A percentile compares a stretch with the other conserved stretches of the same genome.
These are phyloP conservation scores for Polysphondylium violaceum DNA, from an alignment of 78 protist genomes.

Conservation along the genomic window DNA sequence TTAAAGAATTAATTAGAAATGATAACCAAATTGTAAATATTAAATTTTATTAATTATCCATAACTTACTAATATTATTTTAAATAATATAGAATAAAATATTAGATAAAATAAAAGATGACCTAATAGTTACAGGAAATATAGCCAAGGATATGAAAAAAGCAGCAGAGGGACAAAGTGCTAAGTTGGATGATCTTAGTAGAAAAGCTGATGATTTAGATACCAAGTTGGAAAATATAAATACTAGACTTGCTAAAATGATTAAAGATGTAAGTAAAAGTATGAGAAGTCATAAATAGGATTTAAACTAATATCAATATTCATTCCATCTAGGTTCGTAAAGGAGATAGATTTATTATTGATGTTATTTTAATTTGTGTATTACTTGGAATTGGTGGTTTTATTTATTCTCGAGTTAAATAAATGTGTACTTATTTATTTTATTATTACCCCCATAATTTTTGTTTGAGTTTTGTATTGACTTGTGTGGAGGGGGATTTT, in stretches of 20 bases:
- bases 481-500: too few relatives aligned
- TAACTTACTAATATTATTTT: background rate
- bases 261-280: too few relatives aligned
- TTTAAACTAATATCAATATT: too few relatives aligned
- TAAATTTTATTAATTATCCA: background rate
- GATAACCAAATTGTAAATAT: conserved; percentile 57
- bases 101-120: background rate
- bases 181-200: conserved; percentile 23
- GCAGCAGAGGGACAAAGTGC: conserved; percentile 55
- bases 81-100: background rate
- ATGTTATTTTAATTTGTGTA: conserved; percentile 53
- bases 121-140: conserved; percentile 12
- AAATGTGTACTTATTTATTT: too few relatives aligned
- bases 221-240: conserved; percentile 60
- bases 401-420: too few relatives aligned
- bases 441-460: too few relatives aligned
- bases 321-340: too few relatives aligned
- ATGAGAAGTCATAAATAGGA: too few relatives aligned
- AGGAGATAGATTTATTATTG: conserved; percentile 73
- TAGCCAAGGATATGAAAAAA: conserved; percentile 47
- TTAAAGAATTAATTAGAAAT: conserved; percentile 51
- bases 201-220: conserved; percentile 53
- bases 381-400: conserved; percentile 67
- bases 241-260: conserved; percentile 45
- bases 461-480: too few relatives aligned